Base-by-base conservation (phyloP, 768 basidiomycete species). In the Mycena galericulata region DNA sequence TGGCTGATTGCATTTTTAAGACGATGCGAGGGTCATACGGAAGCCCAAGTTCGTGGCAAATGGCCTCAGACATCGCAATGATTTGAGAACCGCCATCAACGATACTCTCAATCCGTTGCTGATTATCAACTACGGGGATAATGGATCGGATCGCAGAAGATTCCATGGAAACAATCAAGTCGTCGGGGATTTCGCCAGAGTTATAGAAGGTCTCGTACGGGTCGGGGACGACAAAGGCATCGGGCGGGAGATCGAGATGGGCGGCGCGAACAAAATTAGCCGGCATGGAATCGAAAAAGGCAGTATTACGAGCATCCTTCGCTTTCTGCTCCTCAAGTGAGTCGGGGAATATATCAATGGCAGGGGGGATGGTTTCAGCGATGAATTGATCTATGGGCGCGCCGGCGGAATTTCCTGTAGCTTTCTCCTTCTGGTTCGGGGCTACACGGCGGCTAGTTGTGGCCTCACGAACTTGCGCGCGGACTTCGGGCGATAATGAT, bases 41-140 rank as follows among this genome's bases (percentile, higher is more conserved):
- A 14, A 62, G 36, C 2, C 20, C 47, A 10, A 62, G 46, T 7
- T 66, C 30, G 41, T 69, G 66, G 12, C 61, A 66, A 22, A 75
- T 54, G 1, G 46, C 65, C 32, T 75, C 72, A 0, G 74, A 73
- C 74, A 76, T 76, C 0, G 71, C 54, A 24, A 73, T 41, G n/a
- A 76, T 72, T 8, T 72, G 61, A 1, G 68, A 73, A 17, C 75
- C 74, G n/a, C 63, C 67, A 61, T 76, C 74, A 32, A 73, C 36
- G 36, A 74, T 75, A 24, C 67, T 66, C 3, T 72, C 67, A 6
- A 59, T 29, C 1, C 18, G 12, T 26, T 59, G 22, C 7, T 43
- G 57, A 12, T 59, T 59, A 15, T 59, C 57, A 10, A 59, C 40
- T 18, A 47, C n/a, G 5, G 55, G 55, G 7, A 57, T n/a, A 20